Evolutionary conservation across 2,329 filamentous ascomycete species (phyloP).

Genomic region (Neonectria magnoliae): DNA sequence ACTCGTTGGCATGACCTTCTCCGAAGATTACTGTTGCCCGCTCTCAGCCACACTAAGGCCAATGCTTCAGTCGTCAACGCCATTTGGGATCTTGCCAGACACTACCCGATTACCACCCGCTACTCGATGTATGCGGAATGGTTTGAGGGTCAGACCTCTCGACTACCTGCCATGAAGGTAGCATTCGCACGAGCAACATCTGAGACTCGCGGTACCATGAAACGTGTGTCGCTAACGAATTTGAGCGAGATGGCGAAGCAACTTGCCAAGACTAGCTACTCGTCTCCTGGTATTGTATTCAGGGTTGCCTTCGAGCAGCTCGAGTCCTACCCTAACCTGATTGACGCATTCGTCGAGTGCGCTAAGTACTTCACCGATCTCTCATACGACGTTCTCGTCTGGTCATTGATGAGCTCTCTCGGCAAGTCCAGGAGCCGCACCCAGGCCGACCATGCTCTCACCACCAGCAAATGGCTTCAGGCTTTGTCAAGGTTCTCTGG

Average conservation of each 20-base stretch:
- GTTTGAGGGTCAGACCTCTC: conserved; percentile 82
- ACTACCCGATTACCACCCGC: conserved; percentile 79
- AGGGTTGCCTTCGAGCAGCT: conserved; percentile 89
- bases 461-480: conserved; percentile 92
- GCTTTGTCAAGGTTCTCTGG: conserved; percentile 92
- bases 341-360: conserved; percentile 93
- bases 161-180: conserved; percentile 78
- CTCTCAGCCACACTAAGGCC: conserved; percentile 84
- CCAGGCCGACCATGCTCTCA: conserved; percentile 69
- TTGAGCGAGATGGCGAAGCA: conserved; percentile 85
- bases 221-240: conserved; percentile 89
- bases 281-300: conserved; percentile 92
- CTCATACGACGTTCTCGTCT: conserved; percentile 92
- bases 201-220: conserved; percentile 87
- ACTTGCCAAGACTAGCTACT: conserved; percentile 90
- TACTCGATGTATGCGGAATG: conserved; percentile 95
- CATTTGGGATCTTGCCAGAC: conserved; percentile 83
- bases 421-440: conserved; percentile 71
- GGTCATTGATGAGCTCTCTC: conserved; percentile 84
- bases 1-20: conserved; percentile 87
- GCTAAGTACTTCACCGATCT: conserved; percentile 92
- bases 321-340: conserved; percentile 93
- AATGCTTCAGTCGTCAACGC: conserved; percentile 89
- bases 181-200: conserved; percentile 81
- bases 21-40: conserved; percentile 84